Base-by-base conservation (phyloP, 1,284 basidiomycete species). In the Trichosporon ovoides region DNA sequence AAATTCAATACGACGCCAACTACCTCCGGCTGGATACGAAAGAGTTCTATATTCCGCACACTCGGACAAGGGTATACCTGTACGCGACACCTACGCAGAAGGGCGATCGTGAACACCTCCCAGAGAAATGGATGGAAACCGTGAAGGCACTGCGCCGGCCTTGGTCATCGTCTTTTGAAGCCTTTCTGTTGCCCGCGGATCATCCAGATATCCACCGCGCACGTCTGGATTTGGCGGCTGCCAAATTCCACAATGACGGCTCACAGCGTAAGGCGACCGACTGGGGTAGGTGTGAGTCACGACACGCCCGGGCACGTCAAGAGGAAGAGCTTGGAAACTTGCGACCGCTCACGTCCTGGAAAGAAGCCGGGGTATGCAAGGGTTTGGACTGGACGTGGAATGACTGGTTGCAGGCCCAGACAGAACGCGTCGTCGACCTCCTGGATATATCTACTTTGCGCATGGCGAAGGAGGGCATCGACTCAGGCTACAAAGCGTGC, bases 31-130 rank as follows among this genome's bases (percentile, higher is more conserved):
- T 97, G 53, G 94, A 97, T 69, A 97, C 94, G 11, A 97, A 96
- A 73, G 82, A 87, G 53, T 96, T 86, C 71, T 97, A 97, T 73
- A 93, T 97, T 55, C 93, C 93, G 6, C 93, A 97, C 68, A 97
- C 93, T 0, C 85, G 92, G 12, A 91, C 87, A 1, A 87, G 92
- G 55, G 90, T 88, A 5, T 96, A 95, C 70, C 83, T 94, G 35
- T 78, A 93, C 55, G 91, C 91, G 0, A 71, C 69, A 1, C 68
- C 71, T 18, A 64, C 60, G 31, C 59, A 59, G 13, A 28, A 9
- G 7, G 22, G 28, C 14, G 53, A 58, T 22, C 20, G 16, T 74
- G 80, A 83, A 66, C 60, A 75, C 31, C 79, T 91, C 9, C 86
- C 90, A 0, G 79, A 83, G 16, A 79, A 83, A 49, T 96, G 94